Conservation (phyloP, 1,139 yeast genomes). For the Lodderomyces margitis region DNA sequence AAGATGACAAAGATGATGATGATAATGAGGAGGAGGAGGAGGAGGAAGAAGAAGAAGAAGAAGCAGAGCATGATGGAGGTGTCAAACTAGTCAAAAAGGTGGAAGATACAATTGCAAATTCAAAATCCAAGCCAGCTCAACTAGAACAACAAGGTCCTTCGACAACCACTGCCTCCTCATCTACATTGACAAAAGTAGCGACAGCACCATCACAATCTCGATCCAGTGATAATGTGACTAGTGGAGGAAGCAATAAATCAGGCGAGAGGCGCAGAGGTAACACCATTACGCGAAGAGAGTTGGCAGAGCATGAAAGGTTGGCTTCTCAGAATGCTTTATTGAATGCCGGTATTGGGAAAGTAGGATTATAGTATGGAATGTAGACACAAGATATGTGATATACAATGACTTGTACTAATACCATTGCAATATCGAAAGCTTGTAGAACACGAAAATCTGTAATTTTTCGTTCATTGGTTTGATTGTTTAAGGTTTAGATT, state of each 20-base stretch:
- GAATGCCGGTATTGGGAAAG: slow-evolving; percentile 16
- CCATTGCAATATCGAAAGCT: too few relatives aligned
- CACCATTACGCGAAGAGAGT: slow-evolving; percentile 16
- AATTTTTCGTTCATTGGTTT: too few relatives aligned
- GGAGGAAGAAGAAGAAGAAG: slow-evolving; percentile 14
- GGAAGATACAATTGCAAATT: background rate
- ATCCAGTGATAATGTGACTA: background rate
- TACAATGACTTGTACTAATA: too few relatives aligned
- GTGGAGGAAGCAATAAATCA: background rate
- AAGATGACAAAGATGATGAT: slow-evolving; percentile 15
- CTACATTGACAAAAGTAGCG: background rate
- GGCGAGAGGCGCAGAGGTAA: slow-evolving; percentile 10
- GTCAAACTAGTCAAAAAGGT: background rate
- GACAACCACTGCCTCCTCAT: background rate
- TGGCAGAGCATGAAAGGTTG: slow-evolving; percentile 19
- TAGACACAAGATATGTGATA: too few relatives aligned
- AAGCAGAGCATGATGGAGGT: slow-evolving; percentile 1
- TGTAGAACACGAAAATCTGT: too few relatives aligned
- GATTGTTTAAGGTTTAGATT: too few relatives aligned
- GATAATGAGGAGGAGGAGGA: slow-evolving; percentile 16
- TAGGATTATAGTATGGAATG: background rate
- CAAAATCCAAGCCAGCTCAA: background rate
- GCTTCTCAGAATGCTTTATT: slow-evolving; percentile 21
- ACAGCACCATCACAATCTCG: background rate
- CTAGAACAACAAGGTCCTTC: background rate